Evolutionary conservation across 306 rosid genomes (phyloP).

Genomic region (Quercus ilex): DNA sequence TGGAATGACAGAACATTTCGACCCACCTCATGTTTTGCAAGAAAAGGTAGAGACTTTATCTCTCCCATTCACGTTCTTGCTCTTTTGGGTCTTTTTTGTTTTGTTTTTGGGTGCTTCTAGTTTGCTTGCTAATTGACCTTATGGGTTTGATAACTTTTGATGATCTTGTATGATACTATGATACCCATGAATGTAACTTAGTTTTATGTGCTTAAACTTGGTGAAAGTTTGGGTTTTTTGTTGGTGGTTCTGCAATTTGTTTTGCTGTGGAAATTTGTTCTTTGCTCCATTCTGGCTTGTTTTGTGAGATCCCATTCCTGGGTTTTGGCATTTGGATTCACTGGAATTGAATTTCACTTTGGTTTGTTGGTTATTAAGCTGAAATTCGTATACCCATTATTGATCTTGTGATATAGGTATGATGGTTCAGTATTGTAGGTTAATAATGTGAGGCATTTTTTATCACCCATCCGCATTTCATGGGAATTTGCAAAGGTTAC

Average conservation of each 20-base stretch:
- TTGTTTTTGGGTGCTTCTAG: not conserved
- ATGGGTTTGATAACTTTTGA: constrained; percentile 14
- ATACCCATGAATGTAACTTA: constrained; percentile 19
- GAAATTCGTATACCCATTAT: constrained; percentile 21
- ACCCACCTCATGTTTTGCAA: constrained; percentile 63
- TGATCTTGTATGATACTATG: constrained; percentile 30
- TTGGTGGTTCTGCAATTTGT: not conserved
- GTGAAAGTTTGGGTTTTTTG: not conserved
- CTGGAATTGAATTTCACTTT: constrained; percentile 15
- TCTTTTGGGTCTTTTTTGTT: not conserved
- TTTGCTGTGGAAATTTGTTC: constrained; percentile 12
- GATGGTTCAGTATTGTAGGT: not conserved
- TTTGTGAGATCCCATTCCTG: constrained; percentile 22
- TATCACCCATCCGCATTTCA: constrained; percentile 18
- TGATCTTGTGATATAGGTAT: not conserved
- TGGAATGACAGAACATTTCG: constrained; percentile 89
- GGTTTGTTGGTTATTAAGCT: constrained; percentile 24
- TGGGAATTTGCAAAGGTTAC: constrained; percentile 12
- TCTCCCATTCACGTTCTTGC: constrained; percentile 12
- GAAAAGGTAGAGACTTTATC: constrained; percentile 52
- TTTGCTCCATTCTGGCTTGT: not conserved
- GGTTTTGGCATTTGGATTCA: constrained; percentile 17
- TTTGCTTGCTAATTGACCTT: constrained; percentile 17
- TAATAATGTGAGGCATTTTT: constrained; percentile 2
- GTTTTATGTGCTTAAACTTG: constrained; percentile 17